phyloP scores from a whole-genome alignment of 495 filamentous ascomycete genomes.

The Aspergillus hancockii region DNA sequence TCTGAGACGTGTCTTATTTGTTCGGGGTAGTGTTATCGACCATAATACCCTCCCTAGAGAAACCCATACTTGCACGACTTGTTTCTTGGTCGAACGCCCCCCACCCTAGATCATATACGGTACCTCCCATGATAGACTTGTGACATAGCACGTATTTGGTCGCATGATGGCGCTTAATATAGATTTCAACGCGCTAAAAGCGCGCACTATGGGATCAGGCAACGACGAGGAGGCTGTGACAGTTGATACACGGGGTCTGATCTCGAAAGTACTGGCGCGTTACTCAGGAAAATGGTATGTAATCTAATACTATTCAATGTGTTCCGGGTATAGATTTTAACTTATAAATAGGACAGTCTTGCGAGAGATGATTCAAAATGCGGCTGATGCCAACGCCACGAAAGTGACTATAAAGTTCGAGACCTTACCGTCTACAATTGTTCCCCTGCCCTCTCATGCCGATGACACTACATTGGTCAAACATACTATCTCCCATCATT shows the following conservation, averaged over 20 bases:
- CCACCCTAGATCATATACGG: not conserved
- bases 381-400: conserved; percentile 88
- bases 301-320: not conserved
- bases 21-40: not conserved
- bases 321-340: not conserved
- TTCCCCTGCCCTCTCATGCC: conserved; percentile 68
- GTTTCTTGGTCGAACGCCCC: too few species aligned
- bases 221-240: conserved; percentile 97
- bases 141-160: not conserved
- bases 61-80: not conserved
- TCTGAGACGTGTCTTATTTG: not conserved
- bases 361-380: conserved; percentile 96
- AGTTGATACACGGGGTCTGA: conserved; percentile 92
- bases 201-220: conserved; percentile 80
- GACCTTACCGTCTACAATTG: conserved; percentile 73
- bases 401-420: conserved; percentile 90
- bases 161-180: conserved; percentile 58
- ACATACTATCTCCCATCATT: conserved; percentile 80
- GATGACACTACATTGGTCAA: conserved; percentile 72
- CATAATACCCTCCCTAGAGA: not conserved
- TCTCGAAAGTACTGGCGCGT: conserved; percentile 93
- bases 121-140: not conserved
- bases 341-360: conserved; percentile 55
- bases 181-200: conserved; percentile 81
- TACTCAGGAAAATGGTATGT: conserved; percentile 87